Percentiles rank a stretch among this genome's conserved stretches.
These are phyloP conservation scores for Vinca minor DNA, from an alignment of 257 asterid genomes.

Conservation along the genomic window DNA sequence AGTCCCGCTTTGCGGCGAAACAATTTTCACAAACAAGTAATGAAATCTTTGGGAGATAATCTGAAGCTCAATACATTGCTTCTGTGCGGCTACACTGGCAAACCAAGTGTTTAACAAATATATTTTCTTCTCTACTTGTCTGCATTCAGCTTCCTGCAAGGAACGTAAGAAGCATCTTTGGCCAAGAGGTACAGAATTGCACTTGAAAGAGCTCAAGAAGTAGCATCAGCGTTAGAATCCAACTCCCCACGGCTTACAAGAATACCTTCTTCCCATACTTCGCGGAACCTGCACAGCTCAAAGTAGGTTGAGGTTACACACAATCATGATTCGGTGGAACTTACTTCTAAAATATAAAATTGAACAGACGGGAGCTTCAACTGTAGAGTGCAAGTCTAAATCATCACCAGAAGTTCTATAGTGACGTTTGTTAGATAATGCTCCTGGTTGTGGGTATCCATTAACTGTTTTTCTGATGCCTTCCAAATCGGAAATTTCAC, in stretches of 20 bases:
- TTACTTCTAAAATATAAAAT: neutral
- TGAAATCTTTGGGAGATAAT: too few relatives aligned
- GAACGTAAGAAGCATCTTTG: neutral
- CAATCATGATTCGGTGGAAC: neutral
- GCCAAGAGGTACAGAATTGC: neutral
- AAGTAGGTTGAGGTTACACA: neutral
- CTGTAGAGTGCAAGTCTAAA: neutral
- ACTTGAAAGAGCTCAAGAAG: slow-evolving; percentile 6
- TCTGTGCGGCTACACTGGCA: neutral
- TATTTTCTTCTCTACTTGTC: neutral
- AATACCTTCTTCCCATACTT: slow-evolving; percentile 83
- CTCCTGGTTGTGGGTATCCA: neutral
- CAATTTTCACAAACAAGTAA: too few relatives aligned
- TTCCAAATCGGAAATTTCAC: neutral
- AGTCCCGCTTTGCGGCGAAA: too few relatives aligned
- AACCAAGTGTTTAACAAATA: neutral
- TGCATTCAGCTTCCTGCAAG: slow-evolving; percentile 2
- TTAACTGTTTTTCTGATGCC: neutral
- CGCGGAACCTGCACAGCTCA: slow-evolving; percentile 36
- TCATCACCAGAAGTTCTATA: neutral
- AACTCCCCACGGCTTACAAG: slow-evolving; percentile 50
- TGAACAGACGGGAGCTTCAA: neutral
- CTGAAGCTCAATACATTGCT: neutral
- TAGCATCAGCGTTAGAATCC: slow-evolving; percentile 33
- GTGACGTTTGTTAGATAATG: neutral